Conservation (phyloP, 768 basidiomycete genomes). For the Astraeus odoratus region DNA sequence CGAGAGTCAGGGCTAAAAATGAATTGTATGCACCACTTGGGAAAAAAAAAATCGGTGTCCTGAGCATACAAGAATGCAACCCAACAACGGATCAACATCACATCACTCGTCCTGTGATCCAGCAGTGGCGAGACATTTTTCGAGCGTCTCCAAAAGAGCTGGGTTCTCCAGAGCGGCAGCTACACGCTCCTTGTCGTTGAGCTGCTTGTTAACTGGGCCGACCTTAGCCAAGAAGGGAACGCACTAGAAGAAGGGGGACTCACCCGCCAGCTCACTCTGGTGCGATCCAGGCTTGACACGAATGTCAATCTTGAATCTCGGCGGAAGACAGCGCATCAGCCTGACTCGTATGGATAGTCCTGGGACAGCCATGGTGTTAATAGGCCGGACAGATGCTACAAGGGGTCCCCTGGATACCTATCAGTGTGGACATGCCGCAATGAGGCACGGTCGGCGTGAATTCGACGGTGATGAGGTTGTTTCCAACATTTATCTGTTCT, state of each 20-base stretch:
- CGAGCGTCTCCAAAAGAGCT: constrained; percentile 78
- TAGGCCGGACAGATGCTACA: not conserved
- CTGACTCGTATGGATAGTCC: constrained; percentile 96
- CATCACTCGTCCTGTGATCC: constrained; percentile 1
- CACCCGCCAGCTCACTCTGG: constrained; percentile 87
- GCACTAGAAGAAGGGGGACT: constrained; percentile 21
- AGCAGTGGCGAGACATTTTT: constrained; percentile 57
- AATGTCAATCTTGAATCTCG: constrained; percentile 93
- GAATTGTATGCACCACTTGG: no score
- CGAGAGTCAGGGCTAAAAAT: no score
- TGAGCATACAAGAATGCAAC: no score
- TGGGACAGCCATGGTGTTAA: constrained; percentile 22
- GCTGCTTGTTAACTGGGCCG: constrained; percentile 85
- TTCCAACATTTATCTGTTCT: constrained; percentile 62
- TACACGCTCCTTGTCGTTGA: constrained; percentile 98
- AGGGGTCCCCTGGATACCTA: constrained; percentile 45
- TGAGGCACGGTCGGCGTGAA: constrained; percentile 98
- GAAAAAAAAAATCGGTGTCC: no score
- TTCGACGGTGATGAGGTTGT: constrained; percentile 76
- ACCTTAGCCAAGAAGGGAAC: not conserved
- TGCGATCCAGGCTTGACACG: constrained; percentile 90
- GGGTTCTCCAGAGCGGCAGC: constrained; percentile 95
- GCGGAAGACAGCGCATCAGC: constrained; percentile 81
- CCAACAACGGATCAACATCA: no score
- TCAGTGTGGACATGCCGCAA: constrained; percentile 95